Conservation (phyloP, 1,284 basidiomycete species). For the Trametes hirsuta region DNA sequence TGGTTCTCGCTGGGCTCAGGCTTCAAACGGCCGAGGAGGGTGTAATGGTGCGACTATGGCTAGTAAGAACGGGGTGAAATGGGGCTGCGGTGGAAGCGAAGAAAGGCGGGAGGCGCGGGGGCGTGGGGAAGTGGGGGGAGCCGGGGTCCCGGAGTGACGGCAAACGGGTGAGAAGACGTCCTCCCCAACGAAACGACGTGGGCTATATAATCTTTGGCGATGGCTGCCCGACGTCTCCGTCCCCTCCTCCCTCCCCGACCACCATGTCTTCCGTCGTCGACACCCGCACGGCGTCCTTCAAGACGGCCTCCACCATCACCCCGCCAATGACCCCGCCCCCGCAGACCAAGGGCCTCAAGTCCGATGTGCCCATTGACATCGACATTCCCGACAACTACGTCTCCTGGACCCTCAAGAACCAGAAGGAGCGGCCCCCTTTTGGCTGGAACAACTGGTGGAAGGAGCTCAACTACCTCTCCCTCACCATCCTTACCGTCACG, state of each 20-base stretch:
- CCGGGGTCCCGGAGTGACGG: conserved; percentile 22
- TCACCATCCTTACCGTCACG: conserved; percentile 68
- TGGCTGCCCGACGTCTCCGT: conserved; percentile 12
- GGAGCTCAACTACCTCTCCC: conserved; percentile 69
- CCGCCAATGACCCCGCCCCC: conserved; percentile 32
- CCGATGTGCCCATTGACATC: conserved; percentile 58
- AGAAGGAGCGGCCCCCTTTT: conserved; percentile 79
- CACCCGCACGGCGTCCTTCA: conserved; percentile 31
- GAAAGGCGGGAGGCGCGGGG: not conserved
- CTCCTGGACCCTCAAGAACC: conserved; percentile 77
- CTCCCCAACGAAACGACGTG: conserved; percentile 29
- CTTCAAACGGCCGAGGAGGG: too few relatives aligned
- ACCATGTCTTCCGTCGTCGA: conserved; percentile 34
- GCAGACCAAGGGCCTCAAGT: conserved; percentile 29
- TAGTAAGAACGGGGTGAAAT: not conserved
- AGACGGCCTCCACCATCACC: conserved; percentile 29
- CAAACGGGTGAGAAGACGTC: conserved; percentile 13
- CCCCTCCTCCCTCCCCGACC: conserved; percentile 21
- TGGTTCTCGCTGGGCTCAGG: not conserved
- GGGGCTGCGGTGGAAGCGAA: not conserved
- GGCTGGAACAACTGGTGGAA: conserved; percentile 65
- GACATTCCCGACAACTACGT: conserved; percentile 92
- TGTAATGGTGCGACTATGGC: not conserved
- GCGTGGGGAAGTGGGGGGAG: conserved; percentile 16
- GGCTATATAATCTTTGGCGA: conserved; percentile 27